Conservation (phyloP, 1,284 basidiomycete genomes). For the Retiboletus fuscus region DNA sequence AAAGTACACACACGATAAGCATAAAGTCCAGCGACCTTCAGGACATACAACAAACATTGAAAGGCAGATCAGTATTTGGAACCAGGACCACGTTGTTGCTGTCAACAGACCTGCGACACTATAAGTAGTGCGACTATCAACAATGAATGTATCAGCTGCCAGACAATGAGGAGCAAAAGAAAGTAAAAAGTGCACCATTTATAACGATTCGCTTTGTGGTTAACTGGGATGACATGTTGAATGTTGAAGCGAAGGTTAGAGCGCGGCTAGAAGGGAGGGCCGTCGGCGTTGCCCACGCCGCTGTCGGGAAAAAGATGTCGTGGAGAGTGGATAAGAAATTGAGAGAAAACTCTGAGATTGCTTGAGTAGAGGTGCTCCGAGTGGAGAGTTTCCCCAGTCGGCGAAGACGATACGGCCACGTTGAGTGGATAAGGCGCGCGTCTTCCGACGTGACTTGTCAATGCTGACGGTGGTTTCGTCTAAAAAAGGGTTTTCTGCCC, state of each 20-base stretch:
- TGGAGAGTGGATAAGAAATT: background rate
- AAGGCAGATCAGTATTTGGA: slow-evolving; percentile 10
- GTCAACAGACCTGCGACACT: slow-evolving; percentile 67
- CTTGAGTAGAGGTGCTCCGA: background rate
- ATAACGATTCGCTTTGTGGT: slow-evolving; percentile 43
- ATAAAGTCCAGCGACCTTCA: slow-evolving; percentile 63
- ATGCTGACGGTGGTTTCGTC: slow-evolving; percentile 18
- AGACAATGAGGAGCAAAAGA: background rate
- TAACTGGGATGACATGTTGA: slow-evolving; percentile 41
- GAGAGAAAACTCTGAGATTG: background rate
- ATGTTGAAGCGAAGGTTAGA: background rate
- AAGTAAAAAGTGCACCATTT: slow-evolving; percentile 35
- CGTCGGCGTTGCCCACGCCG: background rate
- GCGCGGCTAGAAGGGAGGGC: background rate
- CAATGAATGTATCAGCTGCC: slow-evolving; percentile 26
- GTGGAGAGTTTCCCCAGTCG: slow-evolving; percentile 11
- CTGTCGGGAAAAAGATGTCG: background rate
- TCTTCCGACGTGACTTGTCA: slow-evolving; percentile 7
- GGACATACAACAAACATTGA: slow-evolving; percentile 9
- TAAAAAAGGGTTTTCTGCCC: slow-evolving; percentile 25
- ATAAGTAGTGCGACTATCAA: slow-evolving; percentile 69
- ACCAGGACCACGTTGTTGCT: background rate
- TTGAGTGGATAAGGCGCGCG: background rate
- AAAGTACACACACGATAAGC: slow-evolving; percentile 56
- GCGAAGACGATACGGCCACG: background rate